Conservation (phyloP, 2,329 filamentous ascomycete genomes). For the Ambrosiella xylebori region DNA sequence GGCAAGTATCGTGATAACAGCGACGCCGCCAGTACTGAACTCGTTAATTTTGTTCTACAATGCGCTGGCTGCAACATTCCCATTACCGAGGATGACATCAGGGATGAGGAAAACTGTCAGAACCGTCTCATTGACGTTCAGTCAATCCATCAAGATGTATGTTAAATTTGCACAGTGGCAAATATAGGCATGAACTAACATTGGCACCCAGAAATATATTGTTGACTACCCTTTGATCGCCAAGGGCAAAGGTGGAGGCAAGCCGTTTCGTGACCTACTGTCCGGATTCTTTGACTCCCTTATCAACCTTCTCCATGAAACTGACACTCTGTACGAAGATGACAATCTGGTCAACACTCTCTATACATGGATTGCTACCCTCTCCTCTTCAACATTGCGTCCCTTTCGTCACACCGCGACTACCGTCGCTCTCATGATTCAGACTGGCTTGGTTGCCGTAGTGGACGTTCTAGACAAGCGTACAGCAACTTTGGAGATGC, state of each 20-base stretch:
- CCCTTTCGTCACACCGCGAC: slow-evolving; percentile 92
- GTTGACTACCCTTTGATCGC: slow-evolving; percentile 86
- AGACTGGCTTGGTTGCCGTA: slow-evolving; percentile 58
- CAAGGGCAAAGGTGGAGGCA: slow-evolving; percentile 51
- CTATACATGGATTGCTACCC: slow-evolving; percentile 71
- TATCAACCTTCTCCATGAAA: slow-evolving; percentile 61
- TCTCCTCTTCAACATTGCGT: slow-evolving; percentile 74
- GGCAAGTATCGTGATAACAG: slow-evolving; percentile 38
- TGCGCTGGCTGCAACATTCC: slow-evolving; percentile 66
- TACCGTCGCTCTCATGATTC: slow-evolving; percentile 63
- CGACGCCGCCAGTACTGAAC: slow-evolving; percentile 37
- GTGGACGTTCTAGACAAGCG: slow-evolving; percentile 53
- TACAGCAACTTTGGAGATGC: slow-evolving; percentile 59
- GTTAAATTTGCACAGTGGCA: slow-evolving; percentile 16
- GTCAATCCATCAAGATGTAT: slow-evolving; percentile 64
- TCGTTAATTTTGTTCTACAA: slow-evolving; percentile 50
- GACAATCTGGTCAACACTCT: slow-evolving; percentile 70
- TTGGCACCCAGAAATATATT: slow-evolving; percentile 37
- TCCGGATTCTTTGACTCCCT: slow-evolving; percentile 64
- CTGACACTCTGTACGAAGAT: slow-evolving; percentile 66
- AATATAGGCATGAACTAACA: background rate
- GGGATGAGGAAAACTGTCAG: slow-evolving; percentile 73
- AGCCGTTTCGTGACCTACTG: slow-evolving; percentile 61
- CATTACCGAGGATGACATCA: slow-evolving; percentile 67
- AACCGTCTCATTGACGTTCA: slow-evolving; percentile 71